Base-by-base conservation (phyloP, 495 filamentous ascomycete genomes). In the Aspergillus sclerotioniger region DNA sequence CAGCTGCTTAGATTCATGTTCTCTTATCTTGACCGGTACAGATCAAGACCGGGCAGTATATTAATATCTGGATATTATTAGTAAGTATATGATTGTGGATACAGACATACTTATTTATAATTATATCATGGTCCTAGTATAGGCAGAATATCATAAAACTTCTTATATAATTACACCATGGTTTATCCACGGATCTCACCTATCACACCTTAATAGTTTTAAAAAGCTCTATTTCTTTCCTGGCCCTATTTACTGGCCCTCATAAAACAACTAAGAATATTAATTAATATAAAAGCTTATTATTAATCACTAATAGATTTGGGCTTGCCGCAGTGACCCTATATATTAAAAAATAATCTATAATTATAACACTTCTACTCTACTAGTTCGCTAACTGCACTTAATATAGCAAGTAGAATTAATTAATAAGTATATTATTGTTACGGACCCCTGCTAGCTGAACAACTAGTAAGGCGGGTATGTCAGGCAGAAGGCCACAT, bases 91-190 rank as follows among this genome's bases (percentile, higher is more conserved):
- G 48, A 43, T 72, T 62, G 44, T 74, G 64, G 57, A 56, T 61
- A 17, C 64, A 77, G 58, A 72, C 59, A 29, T 64, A 79, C 64
- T 71, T 67, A n/a, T 79, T 77, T 52, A 68, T 60, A 10, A 65
- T 79, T 2, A 70, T 49, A 54, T 76, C 61, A 8, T 76, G 62
- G 72, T 71, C 63, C 6, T 10, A 47, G 16, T 63, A 61, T 25
- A 60, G 41, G 53, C 61, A 74, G 51, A 53, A 53, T 32, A 58
- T 43, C 8, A 44, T 77, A 28, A 61, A 74, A 15, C 58, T 74
- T 13, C 54, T 72, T 1, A 47, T 71, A 8, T 7, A 71, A 41
- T 57, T 67, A 31, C 57, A 53, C 1, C 20, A n/a, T 37, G n/a
- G 64, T 39, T 48, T 68, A 15, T 35, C 68, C 10, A 19, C 48